Percentiles rank a stretch among this genome's conserved stretches.
phyloP scores from a whole-genome alignment of 768 basidiomycete genomes.

The Boletus coccyginus region DNA sequence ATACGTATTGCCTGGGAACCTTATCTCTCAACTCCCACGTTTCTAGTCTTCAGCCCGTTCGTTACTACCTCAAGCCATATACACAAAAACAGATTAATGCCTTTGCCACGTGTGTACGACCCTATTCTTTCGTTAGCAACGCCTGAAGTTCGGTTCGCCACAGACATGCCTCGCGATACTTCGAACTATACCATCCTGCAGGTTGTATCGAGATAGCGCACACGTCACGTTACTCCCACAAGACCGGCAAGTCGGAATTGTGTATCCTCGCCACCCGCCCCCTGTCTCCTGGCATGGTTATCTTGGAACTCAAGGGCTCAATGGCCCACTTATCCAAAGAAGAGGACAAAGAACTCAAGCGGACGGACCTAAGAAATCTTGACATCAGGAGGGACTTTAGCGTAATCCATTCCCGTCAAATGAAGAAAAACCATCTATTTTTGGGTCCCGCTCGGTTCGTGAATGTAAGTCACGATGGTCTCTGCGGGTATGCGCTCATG shows the following conservation, averaged over 20 bases:
- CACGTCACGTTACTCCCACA: conserved; percentile 83
- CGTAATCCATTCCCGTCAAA: conserved; percentile 87
- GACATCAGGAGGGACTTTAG: conserved; percentile 86
- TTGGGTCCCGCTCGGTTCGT: conserved; percentile 90
- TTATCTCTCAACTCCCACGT: conserved; percentile 13
- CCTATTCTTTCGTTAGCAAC: conserved; percentile 25
- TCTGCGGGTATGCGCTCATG: not conserved
- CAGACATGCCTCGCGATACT: conserved; percentile 86
- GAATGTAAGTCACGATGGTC: conserved; percentile 56
- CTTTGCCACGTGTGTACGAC: conserved; percentile 78
- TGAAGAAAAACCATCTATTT: conserved; percentile 91
- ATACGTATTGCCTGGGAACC: conserved; percentile 18
- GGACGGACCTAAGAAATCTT: conserved; percentile 64
- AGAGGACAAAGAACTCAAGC: conserved; percentile 83
- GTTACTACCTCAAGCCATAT: conserved; percentile 73
- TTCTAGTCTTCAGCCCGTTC: conserved; percentile 66
- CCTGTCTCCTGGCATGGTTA: conserved; percentile 64
- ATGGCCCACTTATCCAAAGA: conserved; percentile 86
- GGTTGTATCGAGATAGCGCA: conserved; percentile 88
- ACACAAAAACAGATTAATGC: conserved; percentile 87
- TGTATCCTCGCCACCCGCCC: conserved; percentile 82
- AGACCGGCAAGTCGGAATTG: conserved; percentile 84
- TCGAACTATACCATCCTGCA: conserved; percentile 80
- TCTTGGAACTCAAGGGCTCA: conserved; percentile 86
- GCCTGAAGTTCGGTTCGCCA: conserved; percentile 25